Percentiles rank a stretch among this genome's conserved stretches.
These are phyloP conservation scores for Extremus antarcticus DNA, from an alignment of 495 filamentous ascomycete species.

Conservation along the genomic window DNA sequence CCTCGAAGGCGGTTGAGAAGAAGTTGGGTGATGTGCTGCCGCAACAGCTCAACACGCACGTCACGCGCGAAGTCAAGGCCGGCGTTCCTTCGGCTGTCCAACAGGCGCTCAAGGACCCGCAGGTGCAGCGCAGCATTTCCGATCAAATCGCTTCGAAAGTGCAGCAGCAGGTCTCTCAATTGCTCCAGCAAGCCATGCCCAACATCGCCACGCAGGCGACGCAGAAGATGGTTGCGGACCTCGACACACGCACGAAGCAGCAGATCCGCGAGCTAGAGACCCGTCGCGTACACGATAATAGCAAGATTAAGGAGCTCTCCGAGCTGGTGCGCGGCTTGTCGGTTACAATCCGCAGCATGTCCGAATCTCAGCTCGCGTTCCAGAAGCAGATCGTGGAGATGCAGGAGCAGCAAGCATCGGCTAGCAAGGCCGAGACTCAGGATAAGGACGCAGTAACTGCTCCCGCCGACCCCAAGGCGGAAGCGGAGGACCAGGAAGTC, in stretches of 20 bases:
- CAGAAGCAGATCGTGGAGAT: conserved; percentile 48
- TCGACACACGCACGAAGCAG: conserved; percentile 54
- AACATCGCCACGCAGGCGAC: conserved; percentile 45
- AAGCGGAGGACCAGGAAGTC: conserved; percentile 55
- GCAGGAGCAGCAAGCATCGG: conserved; percentile 5
- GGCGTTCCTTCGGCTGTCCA: conserved; percentile 45
- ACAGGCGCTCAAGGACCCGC: conserved; percentile 56
- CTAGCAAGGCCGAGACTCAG: neutral
- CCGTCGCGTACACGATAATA: conserved; percentile 57
- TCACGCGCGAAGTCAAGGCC: conserved; percentile 46
- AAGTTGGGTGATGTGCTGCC: conserved; percentile 46
- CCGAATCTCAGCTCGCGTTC: conserved; percentile 50
- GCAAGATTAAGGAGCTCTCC: conserved; percentile 77
- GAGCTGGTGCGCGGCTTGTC: conserved; percentile 58
- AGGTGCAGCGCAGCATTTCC: conserved; percentile 56
- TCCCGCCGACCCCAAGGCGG: conserved; percentile 25
- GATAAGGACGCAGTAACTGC: neutral
- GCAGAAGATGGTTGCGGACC: conserved; percentile 49
- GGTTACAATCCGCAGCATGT: conserved; percentile 62
- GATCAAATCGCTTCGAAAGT: conserved; percentile 54
- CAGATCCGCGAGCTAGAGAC: conserved; percentile 55
- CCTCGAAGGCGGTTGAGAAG: conserved; percentile 39
- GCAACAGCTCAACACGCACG: conserved; percentile 35
- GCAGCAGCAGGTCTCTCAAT: conserved; percentile 52
- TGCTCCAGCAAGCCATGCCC: conserved; percentile 53